Evolutionary conservation across 1,284 basidiomycete genomes (phyloP).

Genomic region (Neonothopanus nambi): DNA sequence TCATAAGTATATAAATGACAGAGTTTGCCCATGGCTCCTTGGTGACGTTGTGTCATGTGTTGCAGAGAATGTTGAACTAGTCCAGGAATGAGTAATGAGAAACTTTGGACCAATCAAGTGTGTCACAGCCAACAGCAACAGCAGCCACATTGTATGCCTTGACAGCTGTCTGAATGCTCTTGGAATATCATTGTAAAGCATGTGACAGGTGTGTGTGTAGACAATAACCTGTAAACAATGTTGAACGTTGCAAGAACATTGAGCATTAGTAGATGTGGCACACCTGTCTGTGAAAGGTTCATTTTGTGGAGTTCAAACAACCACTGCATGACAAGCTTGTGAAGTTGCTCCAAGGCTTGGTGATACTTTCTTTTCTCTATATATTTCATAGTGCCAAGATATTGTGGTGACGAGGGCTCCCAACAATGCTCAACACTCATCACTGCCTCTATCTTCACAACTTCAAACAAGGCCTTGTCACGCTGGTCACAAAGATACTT

Average conservation of each 20-base stretch:
- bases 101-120: conserved; percentile 9
- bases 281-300: conserved; percentile 14
- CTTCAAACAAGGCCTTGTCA: conserved; percentile 9
- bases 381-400: conserved; percentile 3
- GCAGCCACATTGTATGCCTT: conserved; percentile 17
- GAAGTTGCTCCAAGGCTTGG: conserved; percentile 19
- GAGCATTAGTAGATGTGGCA: neutral
- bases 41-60: neutral
- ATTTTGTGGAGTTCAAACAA: conserved; percentile 25
- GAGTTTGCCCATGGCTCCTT: conserved; percentile 6
- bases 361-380: conserved; percentile 17
- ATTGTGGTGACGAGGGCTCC: conserved; percentile 6
- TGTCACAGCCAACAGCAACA: neutral
- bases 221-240: conserved; percentile 14
- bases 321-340: conserved; percentile 22
- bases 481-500: neutral
- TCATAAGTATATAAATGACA: conserved; percentile 5
- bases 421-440: conserved; percentile 15
- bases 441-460: conserved; percentile 9
- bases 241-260: no score
- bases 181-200: conserved; percentile 14
- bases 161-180: conserved; percentile 15
- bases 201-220: conserved; percentile 15
- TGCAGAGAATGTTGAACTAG: neutral
- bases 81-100: no score